phyloP scores from a whole-genome alignment of 805 yeast species.

The Brettanomyces nanus region DNA sequence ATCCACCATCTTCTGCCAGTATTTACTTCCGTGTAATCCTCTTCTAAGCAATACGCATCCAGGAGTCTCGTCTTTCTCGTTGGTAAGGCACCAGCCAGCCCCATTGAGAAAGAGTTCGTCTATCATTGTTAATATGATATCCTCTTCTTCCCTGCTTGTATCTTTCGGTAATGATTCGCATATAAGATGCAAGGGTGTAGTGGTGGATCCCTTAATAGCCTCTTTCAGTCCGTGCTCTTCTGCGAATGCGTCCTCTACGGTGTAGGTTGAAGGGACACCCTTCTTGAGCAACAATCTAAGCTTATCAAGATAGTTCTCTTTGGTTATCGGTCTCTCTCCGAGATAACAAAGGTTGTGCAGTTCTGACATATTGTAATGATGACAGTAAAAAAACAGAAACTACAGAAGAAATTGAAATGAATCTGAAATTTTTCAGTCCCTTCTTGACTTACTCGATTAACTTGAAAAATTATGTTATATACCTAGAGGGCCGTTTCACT shows the following conservation, averaged over 20 bases:
- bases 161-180: conserved; percentile 43
- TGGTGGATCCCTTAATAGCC: conserved; percentile 38
- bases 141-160: conserved; percentile 32
- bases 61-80: conserved; percentile 66
- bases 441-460: too few species aligned
- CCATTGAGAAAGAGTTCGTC: conserved; percentile 70
- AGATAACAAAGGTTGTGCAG: conserved; percentile 57
- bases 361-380: conserved; percentile 49
- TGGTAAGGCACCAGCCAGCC: conserved; percentile 85
- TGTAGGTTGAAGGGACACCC: conserved; percentile 80
- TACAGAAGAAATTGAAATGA: too few species aligned
- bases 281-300: conserved; percentile 40
- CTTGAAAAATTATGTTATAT: too few species aligned
- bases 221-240: conserved; percentile 35
- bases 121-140: conserved; percentile 46
- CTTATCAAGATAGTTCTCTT: conserved; percentile 31
- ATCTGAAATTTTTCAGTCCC: too few species aligned
- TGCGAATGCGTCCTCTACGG: conserved; percentile 66
- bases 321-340: conserved; percentile 42
- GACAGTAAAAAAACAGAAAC: too few species aligned
- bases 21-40: conserved; percentile 29
- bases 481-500: too few species aligned
- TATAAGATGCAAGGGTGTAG: conserved; percentile 74
- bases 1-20: conserved; percentile 50
- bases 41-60: conserved; percentile 69